Evolutionary conservation across 768 basidiomycete species (phyloP).

Genomic region (Inosperma sp.): DNA sequence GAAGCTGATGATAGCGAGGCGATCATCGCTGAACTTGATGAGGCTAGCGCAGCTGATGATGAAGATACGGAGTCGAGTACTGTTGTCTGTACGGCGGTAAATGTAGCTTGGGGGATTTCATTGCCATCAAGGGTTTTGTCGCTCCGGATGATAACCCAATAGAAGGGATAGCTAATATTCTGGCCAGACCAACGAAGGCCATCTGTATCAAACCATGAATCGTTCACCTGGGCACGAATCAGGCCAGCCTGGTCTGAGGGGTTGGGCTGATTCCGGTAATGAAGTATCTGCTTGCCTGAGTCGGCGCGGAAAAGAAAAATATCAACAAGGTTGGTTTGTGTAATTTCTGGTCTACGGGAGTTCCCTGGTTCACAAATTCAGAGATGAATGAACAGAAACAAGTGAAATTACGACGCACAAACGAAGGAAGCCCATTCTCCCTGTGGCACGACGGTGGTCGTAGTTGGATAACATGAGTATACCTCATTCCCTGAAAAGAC

Average conservation of each 20-base stretch:
- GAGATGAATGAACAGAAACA: slow-evolving; percentile 11
- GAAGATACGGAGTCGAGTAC: slow-evolving; percentile 62
- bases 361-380: slow-evolving; percentile 55
- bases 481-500: slow-evolving; percentile 61
- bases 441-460: slow-evolving; percentile 57
- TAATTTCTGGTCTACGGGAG: slow-evolving; percentile 59
- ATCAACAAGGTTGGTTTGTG: slow-evolving; percentile 60
- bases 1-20: slow-evolving; percentile 32
- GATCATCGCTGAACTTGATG: slow-evolving; percentile 14
- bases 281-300: slow-evolving; percentile 46
- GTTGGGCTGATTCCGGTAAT: slow-evolving; percentile 38
- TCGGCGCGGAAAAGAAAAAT: slow-evolving; percentile 77
- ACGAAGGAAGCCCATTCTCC: slow-evolving; percentile 54
- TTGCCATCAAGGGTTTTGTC: slow-evolving; percentile 53
- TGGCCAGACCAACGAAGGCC: slow-evolving; percentile 47
- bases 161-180: slow-evolving; percentile 64
- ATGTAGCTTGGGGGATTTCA: slow-evolving; percentile 63
- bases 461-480: slow-evolving; percentile 71
- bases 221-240: slow-evolving; percentile 56
- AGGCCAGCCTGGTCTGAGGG: slow-evolving; percentile 53
- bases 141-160: slow-evolving; percentile 69
- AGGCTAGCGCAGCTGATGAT: slow-evolving; percentile 42
- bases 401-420: slow-evolving; percentile 48
- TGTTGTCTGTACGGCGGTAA: slow-evolving; percentile 61
- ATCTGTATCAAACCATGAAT: slow-evolving; percentile 64